These are phyloP conservation scores for Eimeria maxima DNA, from an alignment of 169 alveolate species.

Conservation along the genomic window DNA sequence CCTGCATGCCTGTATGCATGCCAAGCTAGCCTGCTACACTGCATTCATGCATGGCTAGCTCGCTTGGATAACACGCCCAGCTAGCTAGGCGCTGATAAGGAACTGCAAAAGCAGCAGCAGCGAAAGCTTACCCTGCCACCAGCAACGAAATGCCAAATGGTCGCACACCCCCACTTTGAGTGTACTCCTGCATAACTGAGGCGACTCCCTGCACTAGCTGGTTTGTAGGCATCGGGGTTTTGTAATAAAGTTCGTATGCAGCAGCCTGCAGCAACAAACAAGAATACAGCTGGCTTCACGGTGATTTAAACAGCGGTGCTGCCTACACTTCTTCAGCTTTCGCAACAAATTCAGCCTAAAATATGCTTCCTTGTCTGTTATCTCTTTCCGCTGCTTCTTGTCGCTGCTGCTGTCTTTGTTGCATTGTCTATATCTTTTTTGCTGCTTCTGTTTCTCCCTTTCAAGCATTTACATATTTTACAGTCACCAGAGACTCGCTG, in stretches of 20 bases:
- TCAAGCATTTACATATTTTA: neutral
- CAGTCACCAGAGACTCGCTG: neutral
- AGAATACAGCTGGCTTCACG: too few species aligned
- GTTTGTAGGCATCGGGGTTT: constrained; percentile 97
- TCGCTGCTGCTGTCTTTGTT: too few species aligned
- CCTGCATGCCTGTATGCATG: neutral
- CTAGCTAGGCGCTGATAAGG: neutral
- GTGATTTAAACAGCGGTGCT: too few species aligned
- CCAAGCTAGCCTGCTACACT: neutral
- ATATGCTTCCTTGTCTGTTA: neutral
- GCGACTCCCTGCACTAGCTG: constrained; percentile 98
- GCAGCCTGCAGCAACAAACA: constrained; percentile 86
- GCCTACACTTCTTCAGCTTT: too few species aligned
- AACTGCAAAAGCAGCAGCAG: neutral
- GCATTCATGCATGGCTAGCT: neutral
- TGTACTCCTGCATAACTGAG: constrained; percentile 97
- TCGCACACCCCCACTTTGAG: constrained; percentile 99
- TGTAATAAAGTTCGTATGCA: constrained; percentile 94
- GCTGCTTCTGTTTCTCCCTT: neutral
- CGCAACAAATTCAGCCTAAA: too few species aligned
- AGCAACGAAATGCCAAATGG: constrained; percentile 99
- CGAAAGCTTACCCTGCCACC: constrained; percentile 94
- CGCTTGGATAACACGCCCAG: neutral
- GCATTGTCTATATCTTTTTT: too few species aligned
- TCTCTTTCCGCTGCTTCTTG: too few species aligned